Evolutionary conservation across 108 stramenopile genomes (phyloP).

Genomic region (Conticribra guillardii): DNA sequence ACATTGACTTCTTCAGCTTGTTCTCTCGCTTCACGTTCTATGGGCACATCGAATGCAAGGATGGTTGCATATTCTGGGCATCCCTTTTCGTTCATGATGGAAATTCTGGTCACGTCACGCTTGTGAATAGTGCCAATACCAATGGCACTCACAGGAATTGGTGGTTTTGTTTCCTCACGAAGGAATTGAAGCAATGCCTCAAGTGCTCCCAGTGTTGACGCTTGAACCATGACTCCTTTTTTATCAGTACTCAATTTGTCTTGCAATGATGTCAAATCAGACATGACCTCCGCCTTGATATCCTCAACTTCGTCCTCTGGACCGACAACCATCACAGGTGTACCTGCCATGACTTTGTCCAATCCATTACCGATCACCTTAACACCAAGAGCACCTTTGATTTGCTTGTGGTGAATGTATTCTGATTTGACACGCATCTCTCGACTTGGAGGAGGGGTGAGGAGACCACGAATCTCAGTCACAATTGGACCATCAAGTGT

Average conservation of each 20-base stretch:
- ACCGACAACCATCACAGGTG: conserved; percentile 94
- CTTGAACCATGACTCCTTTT: conserved; percentile 97
- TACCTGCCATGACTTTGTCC: conserved; percentile 98
- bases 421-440: conserved; percentile 98
- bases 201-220: conserved; percentile 97
- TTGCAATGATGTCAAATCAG: conserved; percentile 86
- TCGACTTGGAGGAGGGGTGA: conserved; percentile 97
- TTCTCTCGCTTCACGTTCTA: conserved; percentile 92
- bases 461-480: conserved; percentile 94
- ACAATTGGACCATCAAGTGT: conserved; percentile 98
- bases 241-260: conserved; percentile 92
- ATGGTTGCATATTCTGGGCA: conserved; percentile 95
- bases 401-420: conserved; percentile 95
- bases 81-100: conserved; percentile 98
- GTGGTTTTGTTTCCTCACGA: conserved; percentile 95
- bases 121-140: conserved; percentile 98
- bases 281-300: conserved; percentile 97
- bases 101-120: conserved; percentile 97
- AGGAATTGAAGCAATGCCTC: conserved; percentile 99
- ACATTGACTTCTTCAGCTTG: conserved; percentile 93
- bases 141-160: conserved; percentile 96
- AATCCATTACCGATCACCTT: conserved; percentile 95
- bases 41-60: conserved; percentile 97
- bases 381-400: conserved; percentile 97
- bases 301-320: conserved; percentile 97